Percentiles rank a stretch among this genome's conserved stretches.
Conservation (phyloP, 768 basidiomycete species). For the Lactarius hengduanensis region DNA sequence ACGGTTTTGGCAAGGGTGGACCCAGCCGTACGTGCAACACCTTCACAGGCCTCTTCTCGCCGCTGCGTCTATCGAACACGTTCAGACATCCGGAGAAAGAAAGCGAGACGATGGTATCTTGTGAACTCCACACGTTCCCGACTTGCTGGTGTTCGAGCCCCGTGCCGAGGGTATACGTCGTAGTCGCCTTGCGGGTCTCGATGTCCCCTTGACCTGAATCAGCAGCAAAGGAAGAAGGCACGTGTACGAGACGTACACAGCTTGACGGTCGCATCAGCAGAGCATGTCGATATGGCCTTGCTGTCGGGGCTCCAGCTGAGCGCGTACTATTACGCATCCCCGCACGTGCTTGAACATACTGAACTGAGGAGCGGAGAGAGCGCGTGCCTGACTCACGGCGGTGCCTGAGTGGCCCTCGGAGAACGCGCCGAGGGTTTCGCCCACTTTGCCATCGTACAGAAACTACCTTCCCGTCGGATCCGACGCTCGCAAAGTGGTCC, state of each 20-base stretch:
- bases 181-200: slow-evolving; percentile 61
- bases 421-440: slow-evolving; percentile 71
- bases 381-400: slow-evolving; percentile 51
- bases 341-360: slow-evolving; percentile 10
- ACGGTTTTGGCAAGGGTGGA: not conserved
- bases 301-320: slow-evolving; percentile 80
- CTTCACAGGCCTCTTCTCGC: slow-evolving; percentile 53
- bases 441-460: slow-evolving; percentile 87
- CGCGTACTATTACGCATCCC: slow-evolving; percentile 50
- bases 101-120: slow-evolving; percentile 72
- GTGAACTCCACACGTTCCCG: slow-evolving; percentile 81
- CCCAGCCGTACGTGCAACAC: slow-evolving; percentile 53
- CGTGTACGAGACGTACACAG: slow-evolving; percentile 52
- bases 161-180: slow-evolving; percentile 69
- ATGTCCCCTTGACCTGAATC: slow-evolving; percentile 61
- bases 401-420: slow-evolving; percentile 72
- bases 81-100: slow-evolving; percentile 82
- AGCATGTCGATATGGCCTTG: slow-evolving; percentile 72
- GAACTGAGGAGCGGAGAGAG: not conserved
- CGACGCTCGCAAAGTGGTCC: slow-evolving; percentile 81
- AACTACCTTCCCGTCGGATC: slow-evolving; percentile 85
- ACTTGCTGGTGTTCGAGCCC: slow-evolving; percentile 82
- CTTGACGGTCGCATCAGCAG: slow-evolving; percentile 85
- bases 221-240: not conserved
- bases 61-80: slow-evolving; percentile 72